Evolutionary conservation across 1,139 yeast genomes (phyloP), one percentile per base, ranked within the genome.

Genomic region (Spathaspora sp.): DNA sequence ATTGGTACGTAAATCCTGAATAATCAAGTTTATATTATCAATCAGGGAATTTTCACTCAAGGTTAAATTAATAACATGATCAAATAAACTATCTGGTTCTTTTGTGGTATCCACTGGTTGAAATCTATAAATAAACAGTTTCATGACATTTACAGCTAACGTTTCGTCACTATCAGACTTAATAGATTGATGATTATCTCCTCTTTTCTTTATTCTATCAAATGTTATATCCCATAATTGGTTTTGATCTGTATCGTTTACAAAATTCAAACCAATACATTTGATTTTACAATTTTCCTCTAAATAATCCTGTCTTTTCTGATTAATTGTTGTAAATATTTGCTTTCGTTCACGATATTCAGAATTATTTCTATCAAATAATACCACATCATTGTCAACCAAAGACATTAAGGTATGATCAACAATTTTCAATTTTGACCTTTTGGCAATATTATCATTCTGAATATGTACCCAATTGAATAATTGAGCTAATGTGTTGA

Each of bases 181-280:
- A 42, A 95, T 87, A 0, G 95, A 81, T 62, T 90, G 97, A 60
- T 95, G 99, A 55, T 89, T 86, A 59, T 89, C 95, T 1, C 97
- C 98, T 55, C 99, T 75, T 1, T 60, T 59, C 5, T 74, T 47
- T 0, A 93, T 85, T 51, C 98, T 73, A 0, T 71, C 61, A 10
- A 69, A 64, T 0, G 97, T 88, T 0, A 84, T 52, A 2, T 68
- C 54, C 80, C 82, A 74, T 3, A 80, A 53, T 7, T 67, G 58
- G 10, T 68, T 57, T 18, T 56, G 56, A 23, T 55, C 52, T 2
- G 51, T 40, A 9, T 58, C 56, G 8, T 51, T 47, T n/a, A 84
- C 63, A 59, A 89, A 93, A 55, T 90, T 86, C 43, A 91, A 57
- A 17, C 89, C 88, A 17, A 93, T 72, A 46, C 80, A 82, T 48